phyloP scores from a whole-genome alignment of 805 yeast species.

The Hagleromyces aurorensis region DNA sequence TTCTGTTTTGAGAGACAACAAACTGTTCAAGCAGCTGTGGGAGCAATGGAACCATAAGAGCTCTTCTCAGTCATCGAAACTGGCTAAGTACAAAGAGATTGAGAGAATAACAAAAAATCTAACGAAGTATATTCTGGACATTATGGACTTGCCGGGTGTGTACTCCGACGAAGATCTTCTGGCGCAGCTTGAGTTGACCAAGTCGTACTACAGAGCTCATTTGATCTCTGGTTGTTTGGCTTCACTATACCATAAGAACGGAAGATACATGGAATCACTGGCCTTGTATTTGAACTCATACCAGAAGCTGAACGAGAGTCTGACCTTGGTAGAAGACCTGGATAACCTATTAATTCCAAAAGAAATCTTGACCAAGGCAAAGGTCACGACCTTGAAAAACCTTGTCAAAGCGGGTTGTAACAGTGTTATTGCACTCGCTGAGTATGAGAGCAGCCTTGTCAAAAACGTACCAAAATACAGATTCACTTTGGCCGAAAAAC shows the following conservation, averaged over 20 bases:
- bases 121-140: constrained; percentile 44
- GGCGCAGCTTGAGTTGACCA: constrained; percentile 23
- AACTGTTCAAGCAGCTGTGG: constrained; percentile 36
- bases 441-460: constrained; percentile 23
- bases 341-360: constrained; percentile 16
- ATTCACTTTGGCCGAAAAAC: constrained; percentile 36
- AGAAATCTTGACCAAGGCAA: constrained; percentile 22
- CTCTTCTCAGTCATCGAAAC: constrained; percentile 19
- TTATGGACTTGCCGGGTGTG: constrained; percentile 86
- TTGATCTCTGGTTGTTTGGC: constrained; percentile 24
- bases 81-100: constrained; percentile 29
- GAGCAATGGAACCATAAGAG: constrained; percentile 21
- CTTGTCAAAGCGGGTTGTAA: constrained; percentile 34
- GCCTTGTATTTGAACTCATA: constrained; percentile 25
- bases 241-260: constrained; percentile 22
- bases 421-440: constrained; percentile 32
- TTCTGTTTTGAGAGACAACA: constrained; percentile 64
- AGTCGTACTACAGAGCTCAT: constrained; percentile 16
- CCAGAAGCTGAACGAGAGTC: constrained; percentile 12
- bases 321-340: constrained; percentile 5
- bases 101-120: constrained; percentile 36
- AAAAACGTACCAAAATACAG: constrained; percentile 6
- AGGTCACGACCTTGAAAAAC: constrained; percentile 42
- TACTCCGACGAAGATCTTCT: constrained; percentile 69
- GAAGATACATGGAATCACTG: constrained; percentile 25